These are phyloP conservation scores for Dipodascopsis uninucleata DNA, from an alignment of 805 yeast genomes.

Conservation along the genomic window DNA sequence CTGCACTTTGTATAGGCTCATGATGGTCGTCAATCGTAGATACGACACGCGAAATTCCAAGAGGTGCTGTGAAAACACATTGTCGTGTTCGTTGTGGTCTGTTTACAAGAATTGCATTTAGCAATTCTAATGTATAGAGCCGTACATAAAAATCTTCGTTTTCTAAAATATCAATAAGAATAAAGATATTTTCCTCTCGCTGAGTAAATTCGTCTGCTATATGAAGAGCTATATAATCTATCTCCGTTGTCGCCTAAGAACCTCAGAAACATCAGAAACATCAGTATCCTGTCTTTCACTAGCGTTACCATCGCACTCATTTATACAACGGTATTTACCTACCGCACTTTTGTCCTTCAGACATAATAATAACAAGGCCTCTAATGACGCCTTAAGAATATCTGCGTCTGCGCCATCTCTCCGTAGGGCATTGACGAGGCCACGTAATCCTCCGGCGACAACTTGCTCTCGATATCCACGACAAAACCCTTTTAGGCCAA, in stretches of 20 bases:
- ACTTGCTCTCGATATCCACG: conserved; percentile 85
- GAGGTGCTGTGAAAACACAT: conserved; percentile 64
- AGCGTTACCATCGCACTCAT: too few relatives aligned
- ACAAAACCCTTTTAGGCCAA: conserved; percentile 81
- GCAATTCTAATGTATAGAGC: conserved; percentile 75
- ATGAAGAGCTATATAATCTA: conserved; percentile 90
- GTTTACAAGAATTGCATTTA: conserved; percentile 77
- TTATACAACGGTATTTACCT: background rate
- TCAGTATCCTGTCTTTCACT: too few relatives aligned
- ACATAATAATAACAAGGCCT: conserved; percentile 75
- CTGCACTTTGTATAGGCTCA: conserved; percentile 85
- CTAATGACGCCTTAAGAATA: conserved; percentile 71
- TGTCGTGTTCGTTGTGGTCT: conserved; percentile 74
- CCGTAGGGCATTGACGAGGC: conserved; percentile 58
- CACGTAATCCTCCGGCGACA: conserved; percentile 76
- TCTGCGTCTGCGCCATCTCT: conserved; percentile 64
- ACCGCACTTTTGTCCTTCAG: conserved; percentile 57
- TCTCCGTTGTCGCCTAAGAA: conserved; percentile 38
- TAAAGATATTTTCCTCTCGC: conserved; percentile 45
- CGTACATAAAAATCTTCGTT: conserved; percentile 68
- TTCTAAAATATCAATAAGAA: conserved; percentile 49
- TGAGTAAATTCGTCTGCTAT: conserved; percentile 90
- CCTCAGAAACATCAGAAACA: background rate
- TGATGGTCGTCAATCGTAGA: conserved; percentile 55
- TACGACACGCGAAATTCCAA: conserved; percentile 76